Evolutionary conservation across 768 basidiomycete species (phyloP), one percentile per base, ranked within the genome.

Genomic region (Kockovaella imperatae): DNA sequence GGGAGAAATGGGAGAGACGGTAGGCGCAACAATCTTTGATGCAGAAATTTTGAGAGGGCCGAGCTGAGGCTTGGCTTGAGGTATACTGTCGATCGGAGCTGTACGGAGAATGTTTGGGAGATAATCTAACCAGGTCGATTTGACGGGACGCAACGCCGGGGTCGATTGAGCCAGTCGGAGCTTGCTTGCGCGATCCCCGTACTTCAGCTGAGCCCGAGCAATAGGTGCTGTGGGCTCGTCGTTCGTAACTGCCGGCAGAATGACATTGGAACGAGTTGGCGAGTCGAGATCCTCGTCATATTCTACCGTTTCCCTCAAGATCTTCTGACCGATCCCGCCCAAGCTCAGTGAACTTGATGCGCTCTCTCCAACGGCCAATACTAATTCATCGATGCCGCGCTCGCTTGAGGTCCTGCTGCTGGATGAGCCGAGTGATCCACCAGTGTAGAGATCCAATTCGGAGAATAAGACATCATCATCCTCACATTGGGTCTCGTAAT

Each of bases 401-500:
- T 50, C 36, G 30, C 42, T 26, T 30, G 42, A 18, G 39, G 31
- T 40, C 42, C 48, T 35, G 28, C 28, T 28, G 41, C 30, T 35
- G 5, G 49, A 45, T 15, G 52, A 54, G 1, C 52, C 56, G 6
- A 60, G 36, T 10, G 50, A 54, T 23, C 52, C 54, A 17, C 56
- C 48, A 14, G 53, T 48, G 41, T 49, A 54, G 3, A 41, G 24
- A 17, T 44, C 51, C 42, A 53, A 52, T 32, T 45, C 43, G 28
- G 29, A 31, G 23, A 53, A 57, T 18, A 55, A 45, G 21, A 26
- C 45, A 39, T 56, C 56, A 42, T 65, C 64, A 17, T 65, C 64
- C 5, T 59, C 57, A 35, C 50, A 53, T 43, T 59, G 53, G 21
- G 35, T 58, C 35, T 66, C 64, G 47, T 67, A 67, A 39, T 67